A percentile compares a stretch with the other conserved stretches of the same genome.
Conservation (phyloP, 495 filamentous ascomycete genomes). For the Daldinia bambusicola region DNA sequence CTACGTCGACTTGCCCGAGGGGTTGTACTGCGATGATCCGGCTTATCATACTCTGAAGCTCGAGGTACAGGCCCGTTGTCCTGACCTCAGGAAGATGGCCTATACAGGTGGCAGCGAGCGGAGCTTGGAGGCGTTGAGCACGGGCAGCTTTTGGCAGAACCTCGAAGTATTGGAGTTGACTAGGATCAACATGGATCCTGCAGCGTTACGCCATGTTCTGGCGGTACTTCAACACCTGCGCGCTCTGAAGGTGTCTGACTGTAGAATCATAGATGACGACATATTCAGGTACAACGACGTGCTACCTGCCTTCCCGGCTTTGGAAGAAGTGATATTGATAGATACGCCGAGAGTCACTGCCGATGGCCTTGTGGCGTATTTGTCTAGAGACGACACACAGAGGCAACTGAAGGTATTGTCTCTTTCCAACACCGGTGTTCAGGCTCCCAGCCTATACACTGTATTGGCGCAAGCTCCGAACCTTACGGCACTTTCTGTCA, state of each 20-base stretch:
- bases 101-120: slow-evolving; percentile 83
- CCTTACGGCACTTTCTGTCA: slow-evolving; percentile 73
- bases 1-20: slow-evolving; percentile 92
- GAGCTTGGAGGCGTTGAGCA: slow-evolving; percentile 74
- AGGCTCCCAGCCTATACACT: slow-evolving; percentile 68
- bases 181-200: slow-evolving; percentile 75
- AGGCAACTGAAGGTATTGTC: slow-evolving; percentile 68
- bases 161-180: slow-evolving; percentile 83
- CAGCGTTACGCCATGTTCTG: slow-evolving; percentile 74
- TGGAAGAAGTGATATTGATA: slow-evolving; percentile 75
- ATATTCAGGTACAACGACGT: slow-evolving; percentile 69
- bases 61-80: slow-evolving; percentile 84
- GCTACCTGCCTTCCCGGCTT: slow-evolving; percentile 73
- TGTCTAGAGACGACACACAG: slow-evolving; percentile 61
- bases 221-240: slow-evolving; percentile 71
- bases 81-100: slow-evolving; percentile 86
- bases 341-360: slow-evolving; percentile 75
- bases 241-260: slow-evolving; percentile 75
- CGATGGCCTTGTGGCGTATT: slow-evolving; percentile 71
- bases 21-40: slow-evolving; percentile 81
- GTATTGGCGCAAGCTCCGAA: slow-evolving; percentile 70
- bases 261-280: slow-evolving; percentile 76
- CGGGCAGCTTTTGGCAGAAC: slow-evolving; percentile 75
- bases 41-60: slow-evolving; percentile 78
- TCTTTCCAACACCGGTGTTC: slow-evolving; percentile 73